phyloP scores from a whole-genome alignment of 2,329 filamentous ascomycete genomes.

The Pseudogymnoascus sp. region DNA sequence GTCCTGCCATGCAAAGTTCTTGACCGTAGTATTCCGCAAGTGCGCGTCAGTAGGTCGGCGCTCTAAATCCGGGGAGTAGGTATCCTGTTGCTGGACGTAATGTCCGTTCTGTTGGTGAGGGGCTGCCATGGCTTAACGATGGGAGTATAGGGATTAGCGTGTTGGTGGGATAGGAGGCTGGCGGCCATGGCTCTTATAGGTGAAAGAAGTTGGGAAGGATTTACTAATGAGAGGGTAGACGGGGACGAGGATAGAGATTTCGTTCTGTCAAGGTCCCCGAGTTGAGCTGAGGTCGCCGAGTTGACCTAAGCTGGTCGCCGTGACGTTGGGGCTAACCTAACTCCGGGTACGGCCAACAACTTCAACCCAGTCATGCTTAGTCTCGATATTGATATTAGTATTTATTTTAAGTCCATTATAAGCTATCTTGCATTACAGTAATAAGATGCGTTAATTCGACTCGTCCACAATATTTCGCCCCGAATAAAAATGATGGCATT shows the following conservation, averaged over 20 bases:
- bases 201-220: neutral
- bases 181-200: neutral
- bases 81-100: neutral
- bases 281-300: neutral
- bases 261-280: neutral
- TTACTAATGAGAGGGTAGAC: neutral
- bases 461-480: neutral
- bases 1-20: conserved; percentile 58
- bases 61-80: neutral
- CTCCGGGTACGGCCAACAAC: neutral
- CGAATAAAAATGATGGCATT: neutral
- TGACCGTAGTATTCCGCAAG: conserved; percentile 57
- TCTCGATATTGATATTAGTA: neutral
- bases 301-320: neutral
- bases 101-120: neutral
- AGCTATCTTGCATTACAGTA: neutral
- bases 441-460: neutral
- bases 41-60: conserved; percentile 29
- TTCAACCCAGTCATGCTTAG: neutral
- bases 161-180: neutral
- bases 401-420: neutral
- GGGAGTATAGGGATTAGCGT: neutral
- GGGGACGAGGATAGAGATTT: neutral
- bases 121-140: neutral
- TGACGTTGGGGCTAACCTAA: too few relatives aligned